Conservation (phyloP, 352 stramenopile genomes). For the Sclerospora graminicola region DNA sequence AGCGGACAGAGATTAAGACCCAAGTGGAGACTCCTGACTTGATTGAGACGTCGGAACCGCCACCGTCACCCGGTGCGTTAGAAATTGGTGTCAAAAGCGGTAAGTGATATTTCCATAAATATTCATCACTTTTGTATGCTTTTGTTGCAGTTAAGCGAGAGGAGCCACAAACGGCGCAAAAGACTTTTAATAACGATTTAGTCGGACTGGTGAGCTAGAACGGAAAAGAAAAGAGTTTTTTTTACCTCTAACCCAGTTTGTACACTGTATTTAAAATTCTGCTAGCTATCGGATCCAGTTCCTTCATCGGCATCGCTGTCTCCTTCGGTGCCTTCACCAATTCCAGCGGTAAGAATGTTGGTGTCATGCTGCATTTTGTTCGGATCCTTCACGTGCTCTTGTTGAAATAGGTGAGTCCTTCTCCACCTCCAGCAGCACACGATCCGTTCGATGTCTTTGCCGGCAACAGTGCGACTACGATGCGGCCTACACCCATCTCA, state of each 20-base stretch:
- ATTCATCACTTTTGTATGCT: background rate
- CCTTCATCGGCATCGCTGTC: conserved; percentile 26
- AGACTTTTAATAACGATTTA: conserved; percentile 75
- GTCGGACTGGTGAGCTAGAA: conserved; percentile 49
- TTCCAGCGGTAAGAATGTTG: conserved; percentile 18
- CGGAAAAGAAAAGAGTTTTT: background rate
- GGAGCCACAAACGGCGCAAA: conserved; percentile 29
- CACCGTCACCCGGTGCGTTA: conserved; percentile 16
- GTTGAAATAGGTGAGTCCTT: conserved; percentile 8
- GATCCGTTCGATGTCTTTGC: conserved; percentile 77
- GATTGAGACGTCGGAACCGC: conserved; percentile 53
- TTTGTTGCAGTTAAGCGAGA: conserved; percentile 36
- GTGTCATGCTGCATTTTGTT: background rate
- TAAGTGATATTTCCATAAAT: background rate
- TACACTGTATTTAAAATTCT: background rate
- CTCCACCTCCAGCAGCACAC: conserved; percentile 20
- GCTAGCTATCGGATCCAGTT: conserved; percentile 50
- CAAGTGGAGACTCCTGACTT: conserved; percentile 44
- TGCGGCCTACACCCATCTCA: conserved; percentile 26
- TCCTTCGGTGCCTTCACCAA: conserved; percentile 27
- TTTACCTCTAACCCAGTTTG: background rate
- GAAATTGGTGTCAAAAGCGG: background rate
- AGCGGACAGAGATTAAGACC: conserved; percentile 25
- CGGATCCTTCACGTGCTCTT: conserved; percentile 2
- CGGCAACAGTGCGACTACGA: conserved; percentile 19